These are phyloP conservation scores for Haberlea rhodopensis DNA, from an alignment of 257 asterid species.

Conservation along the genomic window DNA sequence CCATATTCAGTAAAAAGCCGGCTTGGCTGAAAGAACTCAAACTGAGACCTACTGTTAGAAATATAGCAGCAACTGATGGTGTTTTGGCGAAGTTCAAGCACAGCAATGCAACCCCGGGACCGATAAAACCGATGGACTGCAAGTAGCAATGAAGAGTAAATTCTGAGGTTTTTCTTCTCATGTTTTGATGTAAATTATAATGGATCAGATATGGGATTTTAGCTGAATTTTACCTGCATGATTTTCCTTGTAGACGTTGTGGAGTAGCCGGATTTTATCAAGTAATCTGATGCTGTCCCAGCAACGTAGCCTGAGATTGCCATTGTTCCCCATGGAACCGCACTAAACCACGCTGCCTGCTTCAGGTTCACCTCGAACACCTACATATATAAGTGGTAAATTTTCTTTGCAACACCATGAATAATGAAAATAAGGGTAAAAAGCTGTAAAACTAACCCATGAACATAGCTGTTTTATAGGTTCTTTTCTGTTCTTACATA, in stretches of 20 bases:
- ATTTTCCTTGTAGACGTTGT: constrained; percentile 74
- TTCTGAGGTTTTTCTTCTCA: not conserved
- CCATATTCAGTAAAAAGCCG: not conserved
- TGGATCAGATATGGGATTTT: not conserved
- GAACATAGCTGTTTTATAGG: not conserved
- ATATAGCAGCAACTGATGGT: not conserved
- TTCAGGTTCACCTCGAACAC: constrained; percentile 83
- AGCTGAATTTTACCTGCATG: constrained; percentile 64
- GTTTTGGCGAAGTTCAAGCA: constrained; percentile 1
- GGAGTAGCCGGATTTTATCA: constrained; percentile 63
- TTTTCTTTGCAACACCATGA: not conserved
- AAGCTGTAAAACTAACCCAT: not conserved
- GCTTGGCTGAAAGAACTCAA: not conserved
- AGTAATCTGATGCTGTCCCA: constrained; percentile 71
- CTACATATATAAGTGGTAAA: constrained; percentile 29
- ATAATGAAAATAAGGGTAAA: not conserved
- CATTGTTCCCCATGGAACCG: constrained; percentile 99
- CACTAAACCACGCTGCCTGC: constrained; percentile 99
- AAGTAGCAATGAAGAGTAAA: not conserved
- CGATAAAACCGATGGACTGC: not conserved
- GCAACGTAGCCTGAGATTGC: constrained; percentile 94
- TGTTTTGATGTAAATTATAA: not conserved
- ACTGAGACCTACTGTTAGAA: not conserved
- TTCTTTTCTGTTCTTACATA: too few relatives aligned
- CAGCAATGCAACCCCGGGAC: not conserved